Base-by-base conservation (phyloP, 306 rosid genomes). In the Corylus heterophylla region DNA sequence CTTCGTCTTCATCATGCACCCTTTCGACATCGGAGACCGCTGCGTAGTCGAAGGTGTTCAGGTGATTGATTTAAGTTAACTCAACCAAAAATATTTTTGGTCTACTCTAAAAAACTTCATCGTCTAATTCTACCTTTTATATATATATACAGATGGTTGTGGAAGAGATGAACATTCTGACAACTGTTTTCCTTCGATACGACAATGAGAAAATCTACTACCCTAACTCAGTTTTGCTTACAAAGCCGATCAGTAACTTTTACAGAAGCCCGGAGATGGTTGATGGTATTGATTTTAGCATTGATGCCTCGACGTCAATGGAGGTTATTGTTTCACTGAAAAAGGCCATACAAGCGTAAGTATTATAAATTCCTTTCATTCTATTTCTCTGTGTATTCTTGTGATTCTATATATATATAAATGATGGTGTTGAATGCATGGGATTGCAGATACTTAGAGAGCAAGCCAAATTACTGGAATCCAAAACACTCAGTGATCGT, bases 1-100 rank as follows among this genome's bases (percentile, higher is more conserved):
- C 80, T 87, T 87, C 67, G 90, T 87, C 76, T 87, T 85, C 72
- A 51, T 87, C 82, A 87, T 87, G 90, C 90, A 87, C 71, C 90
- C 90, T 78, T 87, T 87, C 62, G 90, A 87, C 13, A 87, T 85
- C 37, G 90, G 90, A 14, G 90, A 87, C 18, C 85, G 89, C 7
- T 87, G 90, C 31, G 90, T 87, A 69, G 83, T 87, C 44, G 90
- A 87, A 12, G 90, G 80, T 47, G 82, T 87, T 54, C 89, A 87
- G 47, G 88, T 86, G 62, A 71, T n/a, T 84, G 22, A 47, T 11
- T 73, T 3, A 62, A 0, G 71, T 69, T 35, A 31, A 18, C 59
- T 25, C n/a, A 5, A 14, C 1, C 18, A 17, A 7, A 54, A 18
- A 42, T 42, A 8, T 8, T 22, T 22, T 22, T 39, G 44, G 5